Evolutionary conservation across 495 filamentous ascomycete genomes (phyloP).

Genomic region (Daldinia vernicosa): DNA sequence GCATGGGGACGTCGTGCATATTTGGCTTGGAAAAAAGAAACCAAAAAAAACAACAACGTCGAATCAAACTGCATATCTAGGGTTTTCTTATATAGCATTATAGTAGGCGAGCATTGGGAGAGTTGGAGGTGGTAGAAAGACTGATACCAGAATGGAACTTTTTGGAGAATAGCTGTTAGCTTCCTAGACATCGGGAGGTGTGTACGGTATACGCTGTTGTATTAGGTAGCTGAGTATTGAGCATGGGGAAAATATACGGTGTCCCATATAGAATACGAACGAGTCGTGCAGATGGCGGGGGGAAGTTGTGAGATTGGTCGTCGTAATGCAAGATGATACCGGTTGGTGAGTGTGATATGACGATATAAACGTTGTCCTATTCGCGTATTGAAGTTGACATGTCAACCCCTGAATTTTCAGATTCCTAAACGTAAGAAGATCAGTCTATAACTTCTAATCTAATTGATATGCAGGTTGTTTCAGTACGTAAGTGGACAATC

Average conservation of each 20-base stretch:
- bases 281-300: no score
- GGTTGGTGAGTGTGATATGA: no score
- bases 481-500: no score
- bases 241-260: neutral
- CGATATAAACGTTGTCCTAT: no score
- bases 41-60: neutral
- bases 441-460: no score
- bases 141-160: neutral
- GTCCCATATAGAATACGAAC: neutral
- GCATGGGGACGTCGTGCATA: conserved; percentile 17
- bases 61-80: neutral
- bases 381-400: no score
- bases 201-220: conserved; percentile 11
- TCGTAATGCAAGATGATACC: no score
- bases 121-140: neutral
- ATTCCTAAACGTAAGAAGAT: no score
- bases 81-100: conserved; percentile 7
- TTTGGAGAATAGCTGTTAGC: neutral
- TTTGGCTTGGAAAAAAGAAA: conserved; percentile 12
- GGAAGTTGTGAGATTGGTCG: no score
- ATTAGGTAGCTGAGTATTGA: neutral
- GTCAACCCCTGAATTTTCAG: no score
- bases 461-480: no score
- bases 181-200: neutral
- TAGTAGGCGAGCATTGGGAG: neutral